Conservation (phyloP, 1,284 basidiomycete genomes). For the Erythrobasidium hasegawianum region DNA sequence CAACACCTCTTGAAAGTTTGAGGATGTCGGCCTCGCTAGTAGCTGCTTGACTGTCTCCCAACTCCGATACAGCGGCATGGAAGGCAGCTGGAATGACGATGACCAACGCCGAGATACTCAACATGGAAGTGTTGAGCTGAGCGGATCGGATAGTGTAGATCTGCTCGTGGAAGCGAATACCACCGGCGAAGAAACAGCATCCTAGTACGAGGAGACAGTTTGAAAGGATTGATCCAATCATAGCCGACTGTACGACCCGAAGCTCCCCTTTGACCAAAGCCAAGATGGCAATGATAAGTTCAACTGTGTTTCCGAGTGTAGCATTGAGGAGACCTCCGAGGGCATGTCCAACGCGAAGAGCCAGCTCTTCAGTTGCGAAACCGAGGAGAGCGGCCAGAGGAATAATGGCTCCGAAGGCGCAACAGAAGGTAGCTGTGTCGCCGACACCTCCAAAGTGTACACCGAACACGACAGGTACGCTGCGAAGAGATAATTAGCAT, state of each 20-base stretch:
- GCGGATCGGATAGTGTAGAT: slow-evolving; percentile 64
- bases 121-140: slow-evolving; percentile 72
- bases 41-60: slow-evolving; percentile 34
- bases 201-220: slow-evolving; percentile 83
- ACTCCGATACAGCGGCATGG: slow-evolving; percentile 51
- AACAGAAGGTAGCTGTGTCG: slow-evolving; percentile 28
- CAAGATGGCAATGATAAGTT: slow-evolving; percentile 81
- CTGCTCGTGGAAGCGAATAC: slow-evolving; percentile 61
- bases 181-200: slow-evolving; percentile 74
- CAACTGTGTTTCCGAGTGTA: slow-evolving; percentile 56
- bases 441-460: slow-evolving; percentile 20
- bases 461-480: slow-evolving; percentile 27
- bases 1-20: slow-evolving; percentile 53
- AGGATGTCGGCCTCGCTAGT: slow-evolving; percentile 51
- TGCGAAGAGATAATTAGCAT: slow-evolving; percentile 6
- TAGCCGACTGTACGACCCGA: slow-evolving; percentile 71
- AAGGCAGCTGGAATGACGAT: slow-evolving; percentile 71
- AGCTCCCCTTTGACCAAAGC: slow-evolving; percentile 76
- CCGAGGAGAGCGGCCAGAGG: slow-evolving; percentile 41
- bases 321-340: slow-evolving; percentile 68
- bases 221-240: slow-evolving; percentile 80
- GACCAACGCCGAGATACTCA: slow-evolving; percentile 60
- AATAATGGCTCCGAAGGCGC: slow-evolving; percentile 51
- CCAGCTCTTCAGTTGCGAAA: slow-evolving; percentile 45
- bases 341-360: slow-evolving; percentile 42